Evolutionary conservation across 2,329 filamentous ascomycete genomes (phyloP).

Genomic region (Talaromyces rugulosus): DNA sequence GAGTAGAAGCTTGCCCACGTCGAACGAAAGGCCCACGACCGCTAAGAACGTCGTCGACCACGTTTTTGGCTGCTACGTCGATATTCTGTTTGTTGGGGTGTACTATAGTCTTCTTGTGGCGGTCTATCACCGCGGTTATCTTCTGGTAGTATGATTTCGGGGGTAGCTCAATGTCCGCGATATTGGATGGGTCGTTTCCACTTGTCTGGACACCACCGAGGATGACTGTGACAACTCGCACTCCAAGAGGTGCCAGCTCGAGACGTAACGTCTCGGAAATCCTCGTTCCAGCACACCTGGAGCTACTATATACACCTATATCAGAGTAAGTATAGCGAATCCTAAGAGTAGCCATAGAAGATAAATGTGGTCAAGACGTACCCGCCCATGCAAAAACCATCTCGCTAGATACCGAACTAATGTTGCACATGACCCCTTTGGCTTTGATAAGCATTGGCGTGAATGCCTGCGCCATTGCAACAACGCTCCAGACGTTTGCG

Average conservation of each 20-base stretch:
- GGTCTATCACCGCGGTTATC: not conserved
- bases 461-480: conserved; percentile 35
- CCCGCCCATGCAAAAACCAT: conserved; percentile 5
- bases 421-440: conserved; percentile 9
- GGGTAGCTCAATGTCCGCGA: conserved; percentile 1
- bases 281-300: not conserved
- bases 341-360: not conserved
- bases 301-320: conserved; percentile 5
- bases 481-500: conserved; percentile 30
- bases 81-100: conserved; percentile 7
- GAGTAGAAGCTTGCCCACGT: conserved; percentile 1
- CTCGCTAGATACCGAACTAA: conserved; percentile 5
- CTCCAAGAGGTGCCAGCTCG: conserved; percentile 3
- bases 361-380: not conserved
- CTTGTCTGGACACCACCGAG: conserved; percentile 5
- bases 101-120: conserved; percentile 2
- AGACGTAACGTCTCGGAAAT: conserved; percentile 4
- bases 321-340: not conserved
- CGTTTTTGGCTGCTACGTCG: conserved; percentile 1
- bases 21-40: not conserved
- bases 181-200: conserved; percentile 3
- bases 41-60: conserved; percentile 2
- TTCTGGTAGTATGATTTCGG: conserved; percentile 2
- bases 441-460: conserved; percentile 19
- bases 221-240: conserved; percentile 6